Evolutionary conservation across 805 yeast genomes (phyloP), one percentile per base, ranked within the genome.

Genomic region (Teunomyces pallodes): DNA sequence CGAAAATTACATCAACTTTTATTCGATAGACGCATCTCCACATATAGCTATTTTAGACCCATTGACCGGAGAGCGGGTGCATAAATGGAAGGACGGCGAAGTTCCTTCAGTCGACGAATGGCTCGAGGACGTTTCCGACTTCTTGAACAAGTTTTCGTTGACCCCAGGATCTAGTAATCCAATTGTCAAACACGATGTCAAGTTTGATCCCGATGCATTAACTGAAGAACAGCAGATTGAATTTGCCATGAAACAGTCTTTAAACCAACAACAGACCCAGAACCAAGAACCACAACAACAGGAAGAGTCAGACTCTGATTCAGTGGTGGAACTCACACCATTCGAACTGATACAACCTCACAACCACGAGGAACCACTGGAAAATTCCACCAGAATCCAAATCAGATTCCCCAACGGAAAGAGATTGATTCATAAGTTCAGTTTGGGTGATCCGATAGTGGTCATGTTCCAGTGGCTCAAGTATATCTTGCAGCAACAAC

Each of bases 21-120:
- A 94, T 64, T 84, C 86, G 3, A 76, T 87, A 41, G 67, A 74
- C 1, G 79, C 77, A 20, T 86, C 71, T 62, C 99, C 99, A 1
- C 97, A 94, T 63, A 83, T 94, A 36, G 87, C 97, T 1, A 87
- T 94, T 35, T 64, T 94, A 43, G 99, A 94, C 60, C 97, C 99
- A 2, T 82, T 91, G 63, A 94, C 99, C 0, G 98, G 98, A 17
- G 99, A 94, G 66, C 76, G 96, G 50, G 79, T 90, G 47, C 78
- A 79, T 55, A 75, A 75, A 46, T 94, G 97, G 96, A 70, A 75
- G n/a, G 77, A 73, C 40, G 80, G 79, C 0, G 68, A 66, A 28
- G 84, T 82, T 1, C 95, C 95, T 0, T 69, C 70, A 14, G 72
- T 77, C 0, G 75, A 76, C 3, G 72, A 67, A 14, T 91, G 91